Conservation (phyloP, 495 filamentous ascomycete species). For the Penicillium maclennaniae region DNA sequence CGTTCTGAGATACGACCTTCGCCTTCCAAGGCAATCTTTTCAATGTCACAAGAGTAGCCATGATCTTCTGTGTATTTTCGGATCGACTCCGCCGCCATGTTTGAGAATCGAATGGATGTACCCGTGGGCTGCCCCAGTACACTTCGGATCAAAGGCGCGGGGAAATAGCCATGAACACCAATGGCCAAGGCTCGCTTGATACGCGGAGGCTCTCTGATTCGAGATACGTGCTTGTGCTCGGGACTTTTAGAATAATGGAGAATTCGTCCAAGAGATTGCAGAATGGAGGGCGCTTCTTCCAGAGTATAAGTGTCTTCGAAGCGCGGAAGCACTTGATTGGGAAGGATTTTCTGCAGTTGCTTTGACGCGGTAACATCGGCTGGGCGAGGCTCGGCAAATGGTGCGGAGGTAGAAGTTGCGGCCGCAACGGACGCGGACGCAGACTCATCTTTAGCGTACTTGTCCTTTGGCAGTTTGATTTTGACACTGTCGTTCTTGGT, state of each 20-base stretch:
- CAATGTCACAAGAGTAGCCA: slow-evolving; percentile 64
- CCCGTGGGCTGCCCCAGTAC: slow-evolving; percentile 93
- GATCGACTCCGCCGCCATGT: slow-evolving; percentile 79
- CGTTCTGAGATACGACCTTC: slow-evolving; percentile 92
- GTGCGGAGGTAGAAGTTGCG: slow-evolving; percentile 33
- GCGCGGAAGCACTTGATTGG: slow-evolving; percentile 65
- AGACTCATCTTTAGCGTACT: slow-evolving; percentile 29
- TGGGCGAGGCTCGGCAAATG: slow-evolving; percentile 15
- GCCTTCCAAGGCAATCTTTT: slow-evolving; percentile 93
- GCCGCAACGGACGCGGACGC: slow-evolving; percentile 19
- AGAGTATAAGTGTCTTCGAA: slow-evolving; percentile 65
- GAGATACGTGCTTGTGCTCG: slow-evolving; percentile 63
- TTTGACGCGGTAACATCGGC: slow-evolving; percentile 41
- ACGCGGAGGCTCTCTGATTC: slow-evolving; percentile 63
- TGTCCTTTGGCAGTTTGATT: slow-evolving; percentile 44
- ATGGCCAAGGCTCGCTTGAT: slow-evolving; percentile 85
- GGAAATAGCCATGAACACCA: slow-evolving; percentile 92
- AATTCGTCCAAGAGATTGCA: slow-evolving; percentile 66
- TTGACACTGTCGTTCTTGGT: slow-evolving; percentile 43
- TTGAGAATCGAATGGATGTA: slow-evolving; percentile 90
- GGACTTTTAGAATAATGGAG: slow-evolving; percentile 59
- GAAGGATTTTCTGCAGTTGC: slow-evolving; percentile 42
- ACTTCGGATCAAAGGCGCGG: slow-evolving; percentile 74
- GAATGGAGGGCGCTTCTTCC: slow-evolving; percentile 63
- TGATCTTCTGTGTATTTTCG: slow-evolving; percentile 71